Evolutionary conservation across 768 basidiomycete genomes (phyloP), one percentile per base, ranked within the genome.

Genomic region (Peribolospora kevripleyi): DNA sequence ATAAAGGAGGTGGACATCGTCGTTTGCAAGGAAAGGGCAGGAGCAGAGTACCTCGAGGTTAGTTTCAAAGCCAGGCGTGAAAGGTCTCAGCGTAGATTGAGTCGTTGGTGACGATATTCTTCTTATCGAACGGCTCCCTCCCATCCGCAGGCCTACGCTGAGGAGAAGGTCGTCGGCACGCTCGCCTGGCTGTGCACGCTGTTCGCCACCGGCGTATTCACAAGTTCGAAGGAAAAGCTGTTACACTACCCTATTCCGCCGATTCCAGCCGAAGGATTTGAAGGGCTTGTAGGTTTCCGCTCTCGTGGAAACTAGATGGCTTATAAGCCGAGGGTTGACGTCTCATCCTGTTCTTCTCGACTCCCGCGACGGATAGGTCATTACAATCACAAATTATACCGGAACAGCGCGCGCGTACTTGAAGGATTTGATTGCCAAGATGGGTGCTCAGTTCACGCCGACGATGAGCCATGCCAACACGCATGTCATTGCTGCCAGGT

Each of bases 321-420:
- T 39, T 41, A 10, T 25, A 50, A 42, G 6, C 41, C 36, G 5
- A 25, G 39, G 13, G 10, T 45, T 25, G 0, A 40, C 10, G 45
- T 43, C 54, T 47, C 54, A 51, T 9, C 57, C 55, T 0, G 55
- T 45, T 42, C 52, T 52, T 13, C 52, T 39, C 42, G 49, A 3
- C 6, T 39, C 10, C 37, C 58, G 52, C 51, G 41, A 50, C 50
- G 14, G 47, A 3, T 58, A 4, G 51, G 53, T 14, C 43, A 10
- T 0, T 53, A 51, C 37, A 8, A 11, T 4, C 40, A 2, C 57
- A 86, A 90, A 90, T 63, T 91, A 88, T 64, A 82, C 83, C 0
- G 87, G 88, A 3, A 77, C 80, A 43, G 74, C 82, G 5, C 74
- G 87, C 3, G 87, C 91, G 53, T 90, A 90, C 63, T 72, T 95